These are phyloP conservation scores for Thalassiosira exigua DNA, from an alignment of 352 stramenopile genomes.

Conservation along the genomic window DNA sequence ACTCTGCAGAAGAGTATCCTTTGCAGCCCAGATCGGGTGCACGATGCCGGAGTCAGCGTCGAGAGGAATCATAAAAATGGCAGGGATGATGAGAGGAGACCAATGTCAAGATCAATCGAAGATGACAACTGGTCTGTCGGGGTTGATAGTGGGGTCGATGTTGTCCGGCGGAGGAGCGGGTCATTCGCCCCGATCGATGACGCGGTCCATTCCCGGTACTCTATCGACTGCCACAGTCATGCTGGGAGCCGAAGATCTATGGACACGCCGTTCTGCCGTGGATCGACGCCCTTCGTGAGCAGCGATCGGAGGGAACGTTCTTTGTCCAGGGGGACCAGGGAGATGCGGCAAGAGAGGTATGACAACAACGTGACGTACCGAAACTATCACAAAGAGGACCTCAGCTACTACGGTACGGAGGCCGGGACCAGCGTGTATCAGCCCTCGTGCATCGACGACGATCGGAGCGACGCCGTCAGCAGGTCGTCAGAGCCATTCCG, in stretches of 20 bases:
- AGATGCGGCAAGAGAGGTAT: not conserved
- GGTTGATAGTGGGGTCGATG: no score
- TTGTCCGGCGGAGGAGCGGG: no score
- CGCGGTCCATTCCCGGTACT: no score
- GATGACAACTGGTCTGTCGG: not conserved
- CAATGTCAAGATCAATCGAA: not conserved
- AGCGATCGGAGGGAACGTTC: no score
- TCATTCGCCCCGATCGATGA: no score
- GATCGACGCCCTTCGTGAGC: no score
- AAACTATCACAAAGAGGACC: not conserved
- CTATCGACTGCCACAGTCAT: not conserved
- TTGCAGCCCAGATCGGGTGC: not conserved
- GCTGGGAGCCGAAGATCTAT: no score
- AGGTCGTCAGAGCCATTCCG: not conserved
- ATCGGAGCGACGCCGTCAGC: not conserved
- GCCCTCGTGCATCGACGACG: not conserved
- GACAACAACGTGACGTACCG: not conserved
- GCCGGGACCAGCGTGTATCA: not conserved
- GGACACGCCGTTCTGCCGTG: no score
- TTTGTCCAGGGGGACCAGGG: not conserved
- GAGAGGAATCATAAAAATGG: no score
- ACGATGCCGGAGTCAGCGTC: not conserved
- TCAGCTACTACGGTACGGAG: not conserved
- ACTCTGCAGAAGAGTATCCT: not conserved
- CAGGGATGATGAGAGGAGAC: not conserved